Evolutionary conservation across 768 basidiomycete species (phyloP), one percentile per base, ranked within the genome.

Genomic region (Cubamyces sp.): DNA sequence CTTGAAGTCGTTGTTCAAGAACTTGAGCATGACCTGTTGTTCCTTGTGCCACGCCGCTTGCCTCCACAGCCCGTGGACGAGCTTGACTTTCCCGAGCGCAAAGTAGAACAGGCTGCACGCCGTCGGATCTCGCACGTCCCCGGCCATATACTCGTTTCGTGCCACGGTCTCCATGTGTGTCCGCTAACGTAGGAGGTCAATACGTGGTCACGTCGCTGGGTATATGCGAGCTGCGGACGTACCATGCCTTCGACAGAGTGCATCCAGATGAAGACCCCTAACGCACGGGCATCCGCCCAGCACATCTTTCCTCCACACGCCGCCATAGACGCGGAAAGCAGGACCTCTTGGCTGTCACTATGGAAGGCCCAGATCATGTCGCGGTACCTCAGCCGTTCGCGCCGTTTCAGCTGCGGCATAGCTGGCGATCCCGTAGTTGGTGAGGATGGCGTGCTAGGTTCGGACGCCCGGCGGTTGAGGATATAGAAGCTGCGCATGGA

Each of bases 351-450:
- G 69, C 88, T 92, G 74, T 97, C 94, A 70, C 95, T 97, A 68
- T 97, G 91, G 72, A 90, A 96, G 0, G 96, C 96, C 96, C 96
- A 99, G 26, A 98, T 82, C 78, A 98, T 93, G 73, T 99, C 96
- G 37, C 97, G 86, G 74, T 91, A 95, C 21, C 92, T 86, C 49
- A 96, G 80, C n/a, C 93, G 83, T 69, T 89, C 86, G 68, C 92
- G 78, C 67, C 84, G 81, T 28, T 82, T 86, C 42, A 84, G 81
- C 64, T 76, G 76, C n/a, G 78, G 78, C 15, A 78, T 71, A 1
- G 51, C 6, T 2, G 45, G 25, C 0, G 41, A 5, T 12, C 48
- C 59, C 43, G 42, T 64, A 1, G 73, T 77, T 1, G 53, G 50
- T 8, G 82, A 82, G 23, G 74, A 71, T 39, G 83, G 82, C 47